Evolutionary conservation across 179 eudicot genomes (phyloP).

Genomic region (Nepenthes alata): DNA sequence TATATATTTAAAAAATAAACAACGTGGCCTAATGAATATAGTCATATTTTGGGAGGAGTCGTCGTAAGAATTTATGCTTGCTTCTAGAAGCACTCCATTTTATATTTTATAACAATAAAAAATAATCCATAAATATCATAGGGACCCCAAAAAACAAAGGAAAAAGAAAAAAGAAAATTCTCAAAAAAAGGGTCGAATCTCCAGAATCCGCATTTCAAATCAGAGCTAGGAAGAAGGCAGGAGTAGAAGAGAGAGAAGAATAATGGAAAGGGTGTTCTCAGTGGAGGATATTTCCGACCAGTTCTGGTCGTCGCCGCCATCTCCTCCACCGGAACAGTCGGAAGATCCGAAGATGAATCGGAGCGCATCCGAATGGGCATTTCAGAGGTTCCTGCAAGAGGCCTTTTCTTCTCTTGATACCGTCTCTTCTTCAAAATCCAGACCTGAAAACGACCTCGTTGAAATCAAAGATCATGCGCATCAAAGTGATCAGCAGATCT

Average conservation of each 20-base stretch:
- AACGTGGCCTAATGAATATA: too few relatives aligned
- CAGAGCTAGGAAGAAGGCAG: neutral
- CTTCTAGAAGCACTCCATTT: too few relatives aligned
- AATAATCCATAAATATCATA: too few relatives aligned
- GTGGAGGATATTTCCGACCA: constrained; percentile 72
- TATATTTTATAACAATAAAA: too few relatives aligned
- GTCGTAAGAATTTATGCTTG: too few relatives aligned
- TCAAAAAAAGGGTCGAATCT: too few relatives aligned
- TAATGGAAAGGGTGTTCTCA: constrained; percentile 78
- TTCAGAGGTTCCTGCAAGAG: constrained; percentile 63
- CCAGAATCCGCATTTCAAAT: too few relatives aligned
- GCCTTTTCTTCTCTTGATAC: neutral
- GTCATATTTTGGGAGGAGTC: too few relatives aligned
- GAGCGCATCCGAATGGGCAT: constrained; percentile 72
- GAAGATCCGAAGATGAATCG: constrained; percentile 42
- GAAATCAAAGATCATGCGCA: constrained; percentile 24
- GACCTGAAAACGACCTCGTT: constrained; percentile 12
- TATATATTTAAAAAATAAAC: too few relatives aligned
- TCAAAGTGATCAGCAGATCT: constrained; percentile 2
- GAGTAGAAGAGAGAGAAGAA: neutral
- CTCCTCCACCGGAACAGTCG: constrained; percentile 9
- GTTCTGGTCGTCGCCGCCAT: constrained; percentile 54
- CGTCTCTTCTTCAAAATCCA: neutral
- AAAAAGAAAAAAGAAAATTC: too few relatives aligned
- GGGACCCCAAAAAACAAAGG: too few relatives aligned